These are phyloP conservation scores for Thielaviopsis musarum DNA, from an alignment of 2,329 filamentous ascomycete species.

Conservation along the genomic window DNA sequence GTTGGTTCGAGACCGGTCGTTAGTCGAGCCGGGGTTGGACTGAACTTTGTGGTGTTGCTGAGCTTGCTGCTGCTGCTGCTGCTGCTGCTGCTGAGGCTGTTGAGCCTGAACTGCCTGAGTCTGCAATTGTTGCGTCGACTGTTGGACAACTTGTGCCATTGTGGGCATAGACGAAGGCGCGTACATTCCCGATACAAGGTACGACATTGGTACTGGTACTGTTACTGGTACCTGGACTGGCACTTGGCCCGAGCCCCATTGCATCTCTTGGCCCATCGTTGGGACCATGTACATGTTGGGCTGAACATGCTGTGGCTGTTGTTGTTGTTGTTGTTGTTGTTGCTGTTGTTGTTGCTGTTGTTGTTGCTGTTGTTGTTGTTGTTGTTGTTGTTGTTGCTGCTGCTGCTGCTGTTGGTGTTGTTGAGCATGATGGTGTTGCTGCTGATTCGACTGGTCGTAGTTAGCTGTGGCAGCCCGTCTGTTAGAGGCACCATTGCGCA, in stretches of 20 bases:
- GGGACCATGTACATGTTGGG: conserved; percentile 12
- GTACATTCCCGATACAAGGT: not conserved
- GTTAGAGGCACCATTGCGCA: conserved; percentile 28
- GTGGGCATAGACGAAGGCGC: not conserved
- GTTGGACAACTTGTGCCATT: not conserved
- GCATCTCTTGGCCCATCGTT: not conserved
- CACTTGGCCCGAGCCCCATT: not conserved
- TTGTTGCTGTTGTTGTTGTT: conserved; percentile 12
- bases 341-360: not conserved
- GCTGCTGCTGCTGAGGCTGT: conserved; percentile 6
- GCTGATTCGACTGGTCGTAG: conserved; percentile 25
- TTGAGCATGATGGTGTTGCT: conserved; percentile 17
- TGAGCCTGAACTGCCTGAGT: conserved; percentile 4
- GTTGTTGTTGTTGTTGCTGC: conserved; percentile 19
- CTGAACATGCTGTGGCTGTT: conserved; percentile 19
- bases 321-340: conserved; percentile 1
- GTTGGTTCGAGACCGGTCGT: conserved; percentile 40
- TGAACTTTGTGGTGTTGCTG: conserved; percentile 7
- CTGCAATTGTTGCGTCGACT: not conserved
- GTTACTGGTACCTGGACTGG: not conserved
- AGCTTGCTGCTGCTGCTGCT: not conserved
- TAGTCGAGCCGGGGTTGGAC: not conserved
- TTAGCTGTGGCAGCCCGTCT: conserved; percentile 35
- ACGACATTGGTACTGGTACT: not conserved
- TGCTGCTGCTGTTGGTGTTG: conserved; percentile 16